Base-by-base conservation (phyloP, 495 filamentous ascomycete genomes). In the Xylaria intraflava region DNA sequence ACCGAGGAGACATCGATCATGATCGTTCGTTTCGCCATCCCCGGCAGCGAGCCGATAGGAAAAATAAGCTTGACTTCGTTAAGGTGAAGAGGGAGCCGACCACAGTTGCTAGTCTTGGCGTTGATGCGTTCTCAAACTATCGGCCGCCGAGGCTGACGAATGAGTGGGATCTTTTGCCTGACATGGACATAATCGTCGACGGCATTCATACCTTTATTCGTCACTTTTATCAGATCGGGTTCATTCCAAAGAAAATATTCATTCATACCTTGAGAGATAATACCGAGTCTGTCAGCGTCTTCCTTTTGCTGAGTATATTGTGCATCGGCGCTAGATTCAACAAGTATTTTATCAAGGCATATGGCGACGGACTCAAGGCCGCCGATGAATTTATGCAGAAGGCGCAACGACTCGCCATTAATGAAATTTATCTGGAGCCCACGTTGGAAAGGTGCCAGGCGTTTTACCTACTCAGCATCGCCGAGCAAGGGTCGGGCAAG, bases 381-480 rank as follows among this genome's bases (percentile, higher is more conserved):
- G 68, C 72, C 3, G 70, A 77, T 40, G 60, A 65, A n/a, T 79
- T 76, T 53, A 78, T 78, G 69, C 65, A 68, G 46, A 70, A 64
- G 46, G 74, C 74, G 1, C 67, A 72, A 17, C 53, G 53, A n/a
- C 61, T 75, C 3, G 75, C 76, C 1, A 57, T 72, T 38, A 59
- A 64, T 27, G 76, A 78, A 50, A 62, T 78, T 22, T 79, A 78
- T 57, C 62, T 68, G 30, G 72, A 70, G 43, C 72, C 75, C 2
- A 72, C 66, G 7, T 61, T 79, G n/a, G 76, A 79, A 51, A 65
- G 72, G 42, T 75, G 71, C 31, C 76, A 79, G 57, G 74, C 70
- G 0, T 77, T 79, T 35, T 79, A 78, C 53, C 58, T 79, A 6
- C 62, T 79, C 22, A 75, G 72, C 46, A 74, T 79, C 42, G 74